A percentile compares a stretch with the other conserved stretches of the same genome.
Evolutionary conservation across 2,329 filamentous ascomycete species (phyloP).

Genomic region (Drechslera avenae): DNA sequence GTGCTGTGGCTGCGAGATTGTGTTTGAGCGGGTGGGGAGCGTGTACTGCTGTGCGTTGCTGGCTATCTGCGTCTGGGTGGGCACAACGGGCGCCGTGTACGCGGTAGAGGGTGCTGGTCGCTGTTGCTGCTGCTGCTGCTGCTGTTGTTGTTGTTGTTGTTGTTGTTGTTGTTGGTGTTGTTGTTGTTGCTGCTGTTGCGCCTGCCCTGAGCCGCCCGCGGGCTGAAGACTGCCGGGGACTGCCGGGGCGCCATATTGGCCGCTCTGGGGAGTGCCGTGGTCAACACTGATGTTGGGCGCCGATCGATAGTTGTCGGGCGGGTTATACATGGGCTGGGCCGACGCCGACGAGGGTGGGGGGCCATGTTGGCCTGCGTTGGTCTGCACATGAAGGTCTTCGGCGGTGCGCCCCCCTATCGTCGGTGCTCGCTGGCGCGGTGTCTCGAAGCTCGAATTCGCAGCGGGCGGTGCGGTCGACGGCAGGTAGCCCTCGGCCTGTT

Average conservation of each 20-base stretch:
- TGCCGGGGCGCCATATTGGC: conserved; percentile 53
- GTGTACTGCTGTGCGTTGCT: conserved; percentile 65
- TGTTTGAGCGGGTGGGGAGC: conserved; percentile 69
- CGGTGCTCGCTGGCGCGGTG: conserved; percentile 54
- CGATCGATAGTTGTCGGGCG: conserved; percentile 56
- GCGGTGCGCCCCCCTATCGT: conserved; percentile 53
- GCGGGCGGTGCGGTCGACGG: conserved; percentile 41
- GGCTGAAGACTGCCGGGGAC: conserved; percentile 66
- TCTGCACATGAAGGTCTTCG: conserved; percentile 62
- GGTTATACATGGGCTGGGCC: conserved; percentile 52
- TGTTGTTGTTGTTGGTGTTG: conserved; percentile 50
- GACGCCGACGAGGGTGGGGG: conserved; percentile 50
- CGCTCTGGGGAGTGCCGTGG: conserved; percentile 56
- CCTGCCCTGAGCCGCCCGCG: conserved; percentile 49
- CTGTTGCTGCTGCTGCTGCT: conserved; percentile 42
- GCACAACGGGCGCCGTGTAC: conserved; percentile 64
- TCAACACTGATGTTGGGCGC: conserved; percentile 65
- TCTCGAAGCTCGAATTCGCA: conserved; percentile 56
- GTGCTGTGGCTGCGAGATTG: conserved; percentile 61
- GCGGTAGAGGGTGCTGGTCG: conserved; percentile 59
- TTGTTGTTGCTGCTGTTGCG: conserved; percentile 5
- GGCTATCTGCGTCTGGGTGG: conserved; percentile 58
- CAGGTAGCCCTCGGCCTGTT: conserved; percentile 19
- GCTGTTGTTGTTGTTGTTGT: conserved; percentile 32
- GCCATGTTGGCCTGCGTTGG: conserved; percentile 33